Conservation (phyloP, 495 filamentous ascomycete species). For the Gamarada debralockiae region DNA sequence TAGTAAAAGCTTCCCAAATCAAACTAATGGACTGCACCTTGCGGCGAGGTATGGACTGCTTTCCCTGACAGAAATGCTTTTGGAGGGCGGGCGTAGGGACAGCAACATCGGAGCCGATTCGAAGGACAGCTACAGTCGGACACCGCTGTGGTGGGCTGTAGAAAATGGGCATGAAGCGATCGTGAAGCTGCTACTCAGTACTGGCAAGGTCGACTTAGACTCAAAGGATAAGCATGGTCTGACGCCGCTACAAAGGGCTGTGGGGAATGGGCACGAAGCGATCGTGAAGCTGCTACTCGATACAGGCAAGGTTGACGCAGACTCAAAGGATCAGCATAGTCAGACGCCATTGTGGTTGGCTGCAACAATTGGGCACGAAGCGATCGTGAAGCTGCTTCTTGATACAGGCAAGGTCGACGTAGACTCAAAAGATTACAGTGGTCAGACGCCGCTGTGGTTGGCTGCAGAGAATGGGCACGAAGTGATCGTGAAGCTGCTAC, state of each 20-base stretch:
- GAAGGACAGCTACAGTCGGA: neutral
- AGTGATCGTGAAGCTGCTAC: too few species aligned
- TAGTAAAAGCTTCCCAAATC: neutral
- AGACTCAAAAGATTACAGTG: neutral
- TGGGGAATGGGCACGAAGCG: too few species aligned
- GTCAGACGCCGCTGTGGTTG: too few species aligned
- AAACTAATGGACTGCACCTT: neutral
- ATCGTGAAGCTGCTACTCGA: conserved; percentile 3
- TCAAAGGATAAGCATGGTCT: conserved; percentile 1
- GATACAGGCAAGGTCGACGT: conserved; percentile 3
- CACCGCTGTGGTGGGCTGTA: neutral
- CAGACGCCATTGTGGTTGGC: neutral
- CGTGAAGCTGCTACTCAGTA: conserved; percentile 1
- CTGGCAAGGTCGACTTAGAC: neutral
- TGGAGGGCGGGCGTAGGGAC: neutral
- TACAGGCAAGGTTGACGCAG: neutral
- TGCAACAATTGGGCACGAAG: neutral
- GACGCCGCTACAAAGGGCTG: neutral
- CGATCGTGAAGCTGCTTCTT: conserved; percentile 1
- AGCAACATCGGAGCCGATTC: neutral
- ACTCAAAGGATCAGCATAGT: neutral
- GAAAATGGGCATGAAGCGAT: neutral
- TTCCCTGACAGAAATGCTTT: neutral
- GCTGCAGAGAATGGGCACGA: too few species aligned
- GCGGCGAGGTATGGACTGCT: neutral